Percentiles rank a stretch among this genome's conserved stretches.
These are phyloP conservation scores for Acorus gramineus DNA, from an alignment of 106 monocot species.

Conservation along the genomic window DNA sequence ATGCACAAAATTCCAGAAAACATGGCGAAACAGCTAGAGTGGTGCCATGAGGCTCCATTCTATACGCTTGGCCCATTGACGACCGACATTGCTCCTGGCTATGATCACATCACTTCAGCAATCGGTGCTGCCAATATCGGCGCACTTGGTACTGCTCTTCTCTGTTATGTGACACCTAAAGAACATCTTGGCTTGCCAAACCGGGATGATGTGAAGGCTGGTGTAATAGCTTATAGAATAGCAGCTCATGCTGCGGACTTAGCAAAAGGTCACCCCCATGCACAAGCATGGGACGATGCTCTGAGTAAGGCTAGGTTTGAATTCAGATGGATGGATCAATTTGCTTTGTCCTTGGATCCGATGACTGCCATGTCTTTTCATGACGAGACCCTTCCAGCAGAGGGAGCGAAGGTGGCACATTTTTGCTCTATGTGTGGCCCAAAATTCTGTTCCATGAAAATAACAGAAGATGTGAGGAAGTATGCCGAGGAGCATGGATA, in stretches of 20 bases:
- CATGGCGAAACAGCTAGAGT: conserved; percentile 89
- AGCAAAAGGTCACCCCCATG: conserved; percentile 75
- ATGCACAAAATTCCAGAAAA: conserved; percentile 98
- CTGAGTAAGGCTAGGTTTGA: conserved; percentile 96
- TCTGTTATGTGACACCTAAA: conserved; percentile 97
- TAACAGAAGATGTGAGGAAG: conserved; percentile 92
- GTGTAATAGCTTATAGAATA: conserved; percentile 92
- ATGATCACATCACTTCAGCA: conserved; percentile 97
- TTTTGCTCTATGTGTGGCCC: conserved; percentile 99
- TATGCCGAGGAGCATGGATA: conserved; percentile 96
- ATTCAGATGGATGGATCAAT: conserved; percentile 98
- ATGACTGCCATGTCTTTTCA: conserved; percentile 94
- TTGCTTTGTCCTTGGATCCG: conserved; percentile 87
- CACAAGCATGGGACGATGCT: conserved; percentile 94
- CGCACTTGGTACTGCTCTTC: conserved; percentile 85
- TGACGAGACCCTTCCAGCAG: conserved; percentile 90
- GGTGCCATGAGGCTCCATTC: conserved; percentile 95
- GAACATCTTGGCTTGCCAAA: conserved; percentile 97
- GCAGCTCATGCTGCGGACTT: conserved; percentile 95
- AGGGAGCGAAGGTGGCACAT: conserved; percentile 94
- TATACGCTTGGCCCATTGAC: conserved; percentile 94
- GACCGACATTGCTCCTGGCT: conserved; percentile 97
- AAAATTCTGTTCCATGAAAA: conserved; percentile 98
- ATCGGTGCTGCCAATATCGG: conserved; percentile 98
- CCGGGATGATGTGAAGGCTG: conserved; percentile 90